phyloP scores from a whole-genome alignment of 331 rosid genomes.

The Saraca asoca region DNA sequence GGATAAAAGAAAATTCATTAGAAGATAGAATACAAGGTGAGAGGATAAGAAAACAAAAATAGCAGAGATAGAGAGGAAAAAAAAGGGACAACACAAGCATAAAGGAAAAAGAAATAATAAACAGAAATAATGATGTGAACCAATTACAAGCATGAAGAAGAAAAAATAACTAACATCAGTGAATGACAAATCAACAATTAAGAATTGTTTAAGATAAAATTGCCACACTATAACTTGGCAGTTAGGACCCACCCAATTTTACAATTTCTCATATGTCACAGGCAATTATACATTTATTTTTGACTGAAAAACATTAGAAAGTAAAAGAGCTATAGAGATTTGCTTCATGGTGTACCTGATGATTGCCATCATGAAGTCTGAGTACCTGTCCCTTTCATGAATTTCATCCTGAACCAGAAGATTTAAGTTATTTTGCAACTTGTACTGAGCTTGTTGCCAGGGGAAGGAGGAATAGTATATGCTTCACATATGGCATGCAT shows the following conservation, averaged over 20 bases:
- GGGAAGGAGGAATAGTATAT: conserved; percentile 10
- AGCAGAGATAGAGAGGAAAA: background rate
- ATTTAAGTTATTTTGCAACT: conserved; percentile 23
- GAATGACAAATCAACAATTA: background rate
- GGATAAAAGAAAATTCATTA: background rate
- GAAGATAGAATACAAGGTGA: background rate
- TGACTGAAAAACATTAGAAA: conserved; percentile 25
- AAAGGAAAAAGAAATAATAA: background rate
- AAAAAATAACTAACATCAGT: background rate
- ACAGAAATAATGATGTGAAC: too few relatives aligned
- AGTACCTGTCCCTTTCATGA: conserved; percentile 93
- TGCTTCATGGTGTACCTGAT: conserved; percentile 55
- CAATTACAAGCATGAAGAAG: background rate
- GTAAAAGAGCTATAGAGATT: conserved; percentile 24
- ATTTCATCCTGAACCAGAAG: conserved; percentile 79
- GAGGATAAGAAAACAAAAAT: background rate
- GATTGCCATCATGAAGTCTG: conserved; percentile 89
- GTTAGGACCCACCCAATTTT: conserved; percentile 14
- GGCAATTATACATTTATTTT: conserved; percentile 18
- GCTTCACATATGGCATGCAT: conserved; percentile 10
- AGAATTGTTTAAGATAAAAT: background rate
- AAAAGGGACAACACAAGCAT: background rate
- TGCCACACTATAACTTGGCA: background rate
- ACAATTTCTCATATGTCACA: conserved; percentile 14
- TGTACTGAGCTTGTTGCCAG: background rate